Base-by-base conservation (phyloP, 768 basidiomycete genomes). In the Rhizopogon salebrosus region DNA sequence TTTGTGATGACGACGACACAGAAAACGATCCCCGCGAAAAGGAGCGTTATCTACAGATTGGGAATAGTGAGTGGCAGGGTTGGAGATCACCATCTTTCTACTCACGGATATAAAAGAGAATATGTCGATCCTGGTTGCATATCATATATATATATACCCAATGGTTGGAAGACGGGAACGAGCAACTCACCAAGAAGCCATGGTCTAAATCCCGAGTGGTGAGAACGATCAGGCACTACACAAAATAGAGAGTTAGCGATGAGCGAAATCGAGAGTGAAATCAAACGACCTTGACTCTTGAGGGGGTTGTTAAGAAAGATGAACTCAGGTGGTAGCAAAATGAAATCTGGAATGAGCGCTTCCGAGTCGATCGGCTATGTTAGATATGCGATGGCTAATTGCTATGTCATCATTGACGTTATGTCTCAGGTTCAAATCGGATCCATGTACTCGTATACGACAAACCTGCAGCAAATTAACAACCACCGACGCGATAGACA, bases 21-120 rank as follows among this genome's bases (percentile, higher is more conserved):
- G 36, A 78, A 70, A 22, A 82, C 63, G 34, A 74, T 59, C 0
- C 75, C 81, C 27, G 75, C 72, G 54, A 80, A 69, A 14, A 83
- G 53, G 14, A 69, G n/a, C n/a, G n/a, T n/a, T n/a, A n/a, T n/a
- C n/a, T n/a, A n/a, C n/a, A n/a, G n/a, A 34, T 31, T n/a, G 22
- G 40, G 37, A 37, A 41, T 43, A 52, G n/a, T n/a, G n/a, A n/a
- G 34, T 13, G 9, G 24, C n/a, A 36, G 18, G 8, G 16, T 31
- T 16, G 3, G 37, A 29, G 7, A 24, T n/a, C 3, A 7, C 26
- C 4, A 9, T 18, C 13, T 16, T 14, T 16, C 8, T 14, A 60
- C 74, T 46, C 57, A 79, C 77, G 49, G 66, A 52, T 26, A 70
- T 42, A 36, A 79, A 70, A 24, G 75, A 71, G 52, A 78, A 49